Base-by-base conservation (phyloP, 495 filamentous ascomycete species). In the Staphylotrichum tortipilum region DNA sequence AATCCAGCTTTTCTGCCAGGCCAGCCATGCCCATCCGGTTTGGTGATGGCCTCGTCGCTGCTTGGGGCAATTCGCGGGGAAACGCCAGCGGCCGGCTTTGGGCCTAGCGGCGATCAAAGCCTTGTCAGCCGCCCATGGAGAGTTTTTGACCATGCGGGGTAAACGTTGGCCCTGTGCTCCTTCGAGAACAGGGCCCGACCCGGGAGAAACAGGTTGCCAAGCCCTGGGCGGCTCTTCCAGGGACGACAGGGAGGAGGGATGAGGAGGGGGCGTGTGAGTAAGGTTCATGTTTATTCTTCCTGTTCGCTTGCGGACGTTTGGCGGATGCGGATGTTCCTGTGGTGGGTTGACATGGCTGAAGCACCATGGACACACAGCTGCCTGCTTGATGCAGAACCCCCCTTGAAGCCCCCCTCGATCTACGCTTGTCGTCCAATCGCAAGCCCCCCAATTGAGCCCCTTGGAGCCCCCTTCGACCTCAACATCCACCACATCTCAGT, bases 161-260 rank as follows among this genome's bases (percentile, higher is more conserved):
- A 58, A 18, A 7, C 23, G 42, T 56, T 49, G 30, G 14, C 50
- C 37, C n/a, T n/a, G n/a, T n/a, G n/a, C n/a, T n/a, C n/a, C n/a
- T 49, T 55, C 56, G 31, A 50, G 53, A 51, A 54, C 55, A 54
- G 48, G 33, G 23, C 31, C 17, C 29, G 17, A 50, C 40, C 54
- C 52, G 57, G 54, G 45, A 55, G 57, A 53, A 50, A 14, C 49
- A 54, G 57, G 57, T 55, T 57, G 62, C 62, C 62, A 65, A 65
- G 62, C 15, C 17, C 57, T 64, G 49, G 61, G 61, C 57, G 51
- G 39, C 45, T 22, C n/a, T 28, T 10, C 26, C 26, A 28, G 26
- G 26, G n/a, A n/a, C n/a, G n/a, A n/a, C n/a, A n/a, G n/a, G n/a
- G n/a, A n/a, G n/a, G n/a, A n/a, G n/a, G n/a, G n/a, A n/a, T n/a